These are phyloP conservation scores for Hippophae rhamnoides DNA, from an alignment of 306 rosid genomes.

Conservation along the genomic window DNA sequence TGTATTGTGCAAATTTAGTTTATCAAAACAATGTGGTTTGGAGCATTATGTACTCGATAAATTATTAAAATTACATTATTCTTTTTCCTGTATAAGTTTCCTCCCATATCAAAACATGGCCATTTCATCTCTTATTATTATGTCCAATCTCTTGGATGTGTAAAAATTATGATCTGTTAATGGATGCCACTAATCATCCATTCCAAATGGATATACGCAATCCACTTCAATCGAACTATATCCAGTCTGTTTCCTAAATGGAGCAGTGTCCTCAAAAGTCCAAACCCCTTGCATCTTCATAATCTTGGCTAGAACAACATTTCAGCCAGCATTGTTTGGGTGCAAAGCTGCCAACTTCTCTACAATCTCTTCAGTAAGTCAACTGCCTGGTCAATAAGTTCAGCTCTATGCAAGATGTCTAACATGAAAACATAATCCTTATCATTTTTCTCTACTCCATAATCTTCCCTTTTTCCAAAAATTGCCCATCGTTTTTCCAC, in stretches of 20 bases:
- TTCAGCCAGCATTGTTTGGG: slow-evolving; percentile 48
- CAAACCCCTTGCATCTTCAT: slow-evolving; percentile 62
- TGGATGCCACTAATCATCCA: slow-evolving; percentile 50
- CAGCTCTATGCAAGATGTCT: slow-evolving; percentile 73
- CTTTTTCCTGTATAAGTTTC: too few relatives aligned
- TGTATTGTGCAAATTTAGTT: too few relatives aligned
- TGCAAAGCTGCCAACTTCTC: slow-evolving; percentile 56
- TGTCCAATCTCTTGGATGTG: slow-evolving; percentile 39
- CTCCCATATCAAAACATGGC: too few relatives aligned
- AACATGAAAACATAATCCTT: slow-evolving; percentile 73
- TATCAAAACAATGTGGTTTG: too few relatives aligned
- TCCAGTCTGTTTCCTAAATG: slow-evolving; percentile 56
- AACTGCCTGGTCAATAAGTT: slow-evolving; percentile 45
- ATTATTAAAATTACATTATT: too few relatives aligned
- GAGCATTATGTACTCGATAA: too few relatives aligned
- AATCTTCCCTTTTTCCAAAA: slow-evolving; percentile 44
- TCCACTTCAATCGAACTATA: slow-evolving; percentile 63
- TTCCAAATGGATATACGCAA: slow-evolving; percentile 43
- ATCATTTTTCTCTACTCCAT: slow-evolving; percentile 41
- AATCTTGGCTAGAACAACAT: slow-evolving; percentile 57
- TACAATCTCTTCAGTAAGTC: slow-evolving; percentile 49
- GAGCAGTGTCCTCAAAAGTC: slow-evolving; percentile 41
- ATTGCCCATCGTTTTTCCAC: slow-evolving; percentile 43
- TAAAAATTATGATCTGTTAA: slow-evolving; percentile 33
- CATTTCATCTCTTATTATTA: slow-evolving; percentile 30